phyloP scores from a whole-genome alignment of 768 basidiomycete genomes.

The Amanita pallidorosea region DNA sequence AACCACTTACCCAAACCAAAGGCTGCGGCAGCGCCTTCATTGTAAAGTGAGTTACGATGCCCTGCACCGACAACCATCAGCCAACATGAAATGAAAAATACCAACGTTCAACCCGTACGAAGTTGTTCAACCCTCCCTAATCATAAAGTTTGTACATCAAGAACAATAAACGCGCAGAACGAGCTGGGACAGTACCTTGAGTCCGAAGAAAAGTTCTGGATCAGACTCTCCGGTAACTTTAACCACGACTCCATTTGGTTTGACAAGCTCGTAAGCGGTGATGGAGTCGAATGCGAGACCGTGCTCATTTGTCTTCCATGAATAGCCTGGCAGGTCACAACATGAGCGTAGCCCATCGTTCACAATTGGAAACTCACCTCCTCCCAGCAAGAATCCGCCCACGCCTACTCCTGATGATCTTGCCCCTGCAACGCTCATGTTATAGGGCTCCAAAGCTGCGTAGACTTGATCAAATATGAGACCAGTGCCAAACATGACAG shows the following conservation, averaged over 20 bases:
- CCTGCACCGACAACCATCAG: too few species aligned
- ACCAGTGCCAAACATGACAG: slow-evolving; percentile 19
- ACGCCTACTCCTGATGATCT: slow-evolving; percentile 37
- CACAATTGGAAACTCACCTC: slow-evolving; percentile 15
- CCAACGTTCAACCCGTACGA: slow-evolving; percentile 25
- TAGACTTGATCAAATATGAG: slow-evolving; percentile 44
- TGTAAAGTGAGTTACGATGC: slow-evolving; percentile 46
- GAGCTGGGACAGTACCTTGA: too few species aligned
- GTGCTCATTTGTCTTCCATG: too few species aligned
- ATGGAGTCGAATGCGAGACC: too few species aligned
- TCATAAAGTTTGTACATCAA: neutral
- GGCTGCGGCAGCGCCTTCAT: slow-evolving; percentile 39
- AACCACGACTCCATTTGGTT: too few species aligned
- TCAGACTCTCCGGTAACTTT: too few species aligned
- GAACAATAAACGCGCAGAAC: slow-evolving; percentile 8
- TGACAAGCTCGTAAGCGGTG: too few species aligned
- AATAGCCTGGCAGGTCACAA: slow-evolving; percentile 38
- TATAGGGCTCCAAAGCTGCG: slow-evolving; percentile 24
- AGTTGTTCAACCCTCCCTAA: slow-evolving; percentile 57
- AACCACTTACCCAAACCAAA: slow-evolving; percentile 43
- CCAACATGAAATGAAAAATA: too few species aligned
- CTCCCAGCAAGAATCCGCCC: slow-evolving; percentile 36
- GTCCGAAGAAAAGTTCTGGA: too few species aligned
- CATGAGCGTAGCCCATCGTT: slow-evolving; percentile 22
- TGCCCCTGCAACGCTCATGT: slow-evolving; percentile 37